Conservation (phyloP, 768 basidiomycete species). For the Amanita polypyramis region DNA sequence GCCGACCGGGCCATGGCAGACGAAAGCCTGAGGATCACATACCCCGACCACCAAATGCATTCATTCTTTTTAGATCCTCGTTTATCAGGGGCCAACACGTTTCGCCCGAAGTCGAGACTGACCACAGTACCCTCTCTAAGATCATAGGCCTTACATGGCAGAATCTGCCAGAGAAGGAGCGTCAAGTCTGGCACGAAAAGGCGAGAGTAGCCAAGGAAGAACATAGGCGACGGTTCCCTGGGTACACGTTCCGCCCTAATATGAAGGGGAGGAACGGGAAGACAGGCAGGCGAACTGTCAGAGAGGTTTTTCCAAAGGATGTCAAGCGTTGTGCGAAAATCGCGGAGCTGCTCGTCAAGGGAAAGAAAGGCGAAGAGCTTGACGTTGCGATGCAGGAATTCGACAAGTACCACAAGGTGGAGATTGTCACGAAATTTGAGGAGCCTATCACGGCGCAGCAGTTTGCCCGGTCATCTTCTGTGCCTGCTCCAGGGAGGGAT, state of each 20-base stretch:
- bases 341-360: conserved; percentile 52
- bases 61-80: conserved; percentile 78
- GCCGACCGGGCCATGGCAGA: conserved; percentile 47
- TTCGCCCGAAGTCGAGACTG: conserved; percentile 68
- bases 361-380: conserved; percentile 49
- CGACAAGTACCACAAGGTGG: conserved; percentile 47
- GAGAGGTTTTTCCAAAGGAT: conserved; percentile 61
- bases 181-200: conserved; percentile 68
- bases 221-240: conserved; percentile 68
- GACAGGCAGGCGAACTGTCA: conserved; percentile 47
- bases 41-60: conserved; percentile 78
- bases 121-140: conserved; percentile 76
- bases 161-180: conserved; percentile 64
- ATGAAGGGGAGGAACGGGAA: conserved; percentile 33
- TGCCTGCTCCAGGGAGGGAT: conserved; percentile 34
- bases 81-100: conserved; percentile 76
- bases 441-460: conserved; percentile 65
- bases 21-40: conserved; percentile 70
- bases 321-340: conserved; percentile 57
- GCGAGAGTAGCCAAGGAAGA: conserved; percentile 68
- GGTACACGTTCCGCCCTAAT: conserved; percentile 76
- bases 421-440: conserved; percentile 69
- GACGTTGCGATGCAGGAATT: conserved; percentile 48
- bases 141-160: conserved; percentile 82
- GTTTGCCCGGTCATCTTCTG: conserved; percentile 61